Percentiles rank a stretch among this genome's conserved stretches.
phyloP scores from a whole-genome alignment of 2,329 filamentous ascomycete species.

The Aureobasidium vineae region DNA sequence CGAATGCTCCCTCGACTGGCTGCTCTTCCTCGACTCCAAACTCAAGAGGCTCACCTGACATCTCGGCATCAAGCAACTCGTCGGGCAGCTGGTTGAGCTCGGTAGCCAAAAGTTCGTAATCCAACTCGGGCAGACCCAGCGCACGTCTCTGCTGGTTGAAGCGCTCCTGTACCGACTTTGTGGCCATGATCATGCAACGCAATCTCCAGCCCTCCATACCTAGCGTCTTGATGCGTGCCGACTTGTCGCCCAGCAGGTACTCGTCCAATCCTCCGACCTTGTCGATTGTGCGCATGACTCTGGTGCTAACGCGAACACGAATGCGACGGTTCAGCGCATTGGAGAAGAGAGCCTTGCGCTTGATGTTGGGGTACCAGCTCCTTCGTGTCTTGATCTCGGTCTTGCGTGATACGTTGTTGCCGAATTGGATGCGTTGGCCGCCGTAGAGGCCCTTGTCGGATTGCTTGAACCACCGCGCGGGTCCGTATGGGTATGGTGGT shows the following conservation, averaged over 20 bases:
- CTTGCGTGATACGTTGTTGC: constrained; percentile 70
- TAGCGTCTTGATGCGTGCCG: constrained; percentile 75
- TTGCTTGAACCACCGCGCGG: constrained; percentile 71
- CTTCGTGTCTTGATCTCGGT: constrained; percentile 69
- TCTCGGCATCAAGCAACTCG: constrained; percentile 30
- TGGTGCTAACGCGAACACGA: constrained; percentile 66
- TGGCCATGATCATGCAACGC: constrained; percentile 87
- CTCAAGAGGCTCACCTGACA: constrained; percentile 37
- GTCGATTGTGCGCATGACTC: constrained; percentile 65
- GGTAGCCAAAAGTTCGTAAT: constrained; percentile 34
- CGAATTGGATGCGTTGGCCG: constrained; percentile 67
- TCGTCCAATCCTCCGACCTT: constrained; percentile 87
- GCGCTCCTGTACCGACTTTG: constrained; percentile 61
- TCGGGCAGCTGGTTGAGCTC: constrained; percentile 30
- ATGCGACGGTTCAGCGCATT: constrained; percentile 61
- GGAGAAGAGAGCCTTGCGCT: constrained; percentile 65
- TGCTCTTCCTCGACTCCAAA: constrained; percentile 25
- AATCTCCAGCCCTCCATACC: constrained; percentile 88
- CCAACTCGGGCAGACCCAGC: constrained; percentile 61
- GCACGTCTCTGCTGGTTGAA: constrained; percentile 64
- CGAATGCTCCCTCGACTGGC: neutral
- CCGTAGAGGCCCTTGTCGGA: constrained; percentile 61
- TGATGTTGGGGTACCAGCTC: constrained; percentile 72
- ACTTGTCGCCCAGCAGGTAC: constrained; percentile 81
- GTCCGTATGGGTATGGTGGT: constrained; percentile 68